Conservation (phyloP, 805 yeast genomes). For the Ogataea methylovora region DNA sequence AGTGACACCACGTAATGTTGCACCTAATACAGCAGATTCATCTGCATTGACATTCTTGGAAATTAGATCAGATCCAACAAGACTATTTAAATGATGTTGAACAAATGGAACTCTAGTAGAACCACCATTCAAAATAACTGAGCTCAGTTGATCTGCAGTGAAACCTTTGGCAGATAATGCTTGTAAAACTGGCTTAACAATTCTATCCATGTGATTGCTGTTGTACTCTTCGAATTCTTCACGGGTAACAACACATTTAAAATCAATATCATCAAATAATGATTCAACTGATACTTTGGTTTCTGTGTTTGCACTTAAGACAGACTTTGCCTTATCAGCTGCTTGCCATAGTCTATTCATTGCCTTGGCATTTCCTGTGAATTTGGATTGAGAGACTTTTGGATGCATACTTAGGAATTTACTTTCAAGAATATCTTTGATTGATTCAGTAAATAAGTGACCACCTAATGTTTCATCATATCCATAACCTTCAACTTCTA, state of each 20-base stretch:
- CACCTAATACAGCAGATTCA: constrained; percentile 88
- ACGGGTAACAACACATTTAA: constrained; percentile 59
- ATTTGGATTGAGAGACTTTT: constrained; percentile 26
- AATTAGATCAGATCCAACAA: constrained; percentile 53
- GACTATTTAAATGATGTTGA: constrained; percentile 48
- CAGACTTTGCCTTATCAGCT: constrained; percentile 82
- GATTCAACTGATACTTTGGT: constrained; percentile 74
- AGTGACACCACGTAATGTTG: constrained; percentile 75
- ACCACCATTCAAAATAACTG: constrained; percentile 85
- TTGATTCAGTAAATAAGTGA: constrained; percentile 54
- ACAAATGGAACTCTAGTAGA: constrained; percentile 86
- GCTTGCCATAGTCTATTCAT: constrained; percentile 66
- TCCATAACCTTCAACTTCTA: constrained; percentile 70
- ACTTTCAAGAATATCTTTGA: constrained; percentile 52
- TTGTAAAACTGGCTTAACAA: constrained; percentile 46
- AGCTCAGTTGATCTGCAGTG: constrained; percentile 22
- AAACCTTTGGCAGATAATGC: constrained; percentile 30
- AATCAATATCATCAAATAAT: constrained; percentile 65
- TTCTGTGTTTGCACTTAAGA: constrained; percentile 83
- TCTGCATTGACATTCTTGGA: constrained; percentile 91
- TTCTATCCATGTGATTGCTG: constrained; percentile 35
- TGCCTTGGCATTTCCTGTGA: constrained; percentile 46
- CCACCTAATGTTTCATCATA: constrained; percentile 71
- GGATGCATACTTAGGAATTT: constrained; percentile 46
- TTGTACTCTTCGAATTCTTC: constrained; percentile 67